Evolutionary conservation across 2,329 filamentous ascomycete species (phyloP).

Genomic region (Cercospora zeina): DNA sequence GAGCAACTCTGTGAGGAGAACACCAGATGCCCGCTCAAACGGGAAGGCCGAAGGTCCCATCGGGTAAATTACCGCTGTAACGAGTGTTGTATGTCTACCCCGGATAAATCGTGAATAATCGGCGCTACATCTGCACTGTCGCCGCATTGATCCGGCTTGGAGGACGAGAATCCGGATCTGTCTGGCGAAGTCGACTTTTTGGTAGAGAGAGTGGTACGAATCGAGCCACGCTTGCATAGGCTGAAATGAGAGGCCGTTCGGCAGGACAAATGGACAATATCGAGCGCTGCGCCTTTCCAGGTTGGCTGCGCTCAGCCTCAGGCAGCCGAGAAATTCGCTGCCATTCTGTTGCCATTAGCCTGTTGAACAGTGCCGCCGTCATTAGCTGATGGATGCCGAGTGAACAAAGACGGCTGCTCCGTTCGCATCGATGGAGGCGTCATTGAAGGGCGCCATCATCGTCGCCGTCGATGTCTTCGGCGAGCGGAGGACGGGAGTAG

Average conservation of each 20-base stretch:
- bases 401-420: no score
- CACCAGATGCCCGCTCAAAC: neutral
- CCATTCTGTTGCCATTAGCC: neutral
- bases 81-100: neutral
- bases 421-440: no score
- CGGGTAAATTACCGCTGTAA: neutral
- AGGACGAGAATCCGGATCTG: neutral
- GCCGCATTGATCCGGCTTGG: slow-evolving; percentile 1
- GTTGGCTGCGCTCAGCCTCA: neutral
- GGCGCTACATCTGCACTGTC: neutral
- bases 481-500: no score
- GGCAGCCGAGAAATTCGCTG: neutral
- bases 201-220: neutral
- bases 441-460: no score
- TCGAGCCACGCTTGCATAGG: neutral
- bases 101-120: neutral
- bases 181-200: neutral
- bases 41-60: neutral
- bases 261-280: neutral
- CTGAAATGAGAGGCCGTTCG: neutral
- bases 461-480: no score
- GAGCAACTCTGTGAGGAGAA: slow-evolving; percentile 2
- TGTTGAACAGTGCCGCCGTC: neutral
- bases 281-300: neutral
- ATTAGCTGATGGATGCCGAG: no score